Conservation (phyloP, 306 rosid species). For the Prosopis cineraria region DNA sequence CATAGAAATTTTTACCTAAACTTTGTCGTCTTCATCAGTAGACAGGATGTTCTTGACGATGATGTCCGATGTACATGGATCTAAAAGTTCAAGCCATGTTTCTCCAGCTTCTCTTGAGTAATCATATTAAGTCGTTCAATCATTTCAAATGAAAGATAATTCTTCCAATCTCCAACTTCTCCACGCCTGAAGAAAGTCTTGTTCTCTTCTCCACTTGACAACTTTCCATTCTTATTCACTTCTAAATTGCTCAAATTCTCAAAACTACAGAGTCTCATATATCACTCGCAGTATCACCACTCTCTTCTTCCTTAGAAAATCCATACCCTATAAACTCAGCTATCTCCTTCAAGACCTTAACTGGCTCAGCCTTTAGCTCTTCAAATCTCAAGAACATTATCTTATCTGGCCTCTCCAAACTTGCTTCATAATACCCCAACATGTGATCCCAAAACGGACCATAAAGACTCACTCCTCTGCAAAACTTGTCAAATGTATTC, state of each 20-base stretch:
- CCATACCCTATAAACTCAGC: constrained; percentile 23
- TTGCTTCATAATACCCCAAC: background rate
- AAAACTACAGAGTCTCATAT: constrained; percentile 42
- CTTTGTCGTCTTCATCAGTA: background rate
- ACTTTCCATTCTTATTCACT: constrained; percentile 45
- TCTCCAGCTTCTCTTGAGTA: constrained; percentile 21
- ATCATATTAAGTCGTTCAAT: background rate
- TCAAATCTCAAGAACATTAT: constrained; percentile 22
- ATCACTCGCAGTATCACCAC: constrained; percentile 29
- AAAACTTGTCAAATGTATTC: constrained; percentile 14
- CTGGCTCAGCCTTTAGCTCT: background rate
- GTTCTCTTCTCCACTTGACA: constrained; percentile 27
- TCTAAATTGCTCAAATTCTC: constrained; percentile 41
- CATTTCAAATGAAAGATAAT: constrained; percentile 34
- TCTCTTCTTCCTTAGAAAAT: constrained; percentile 26
- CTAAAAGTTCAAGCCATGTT: constrained; percentile 19
- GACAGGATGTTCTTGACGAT: background rate
- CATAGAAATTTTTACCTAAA: background rate
- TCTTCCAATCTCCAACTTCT: constrained; percentile 43
- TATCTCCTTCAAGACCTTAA: background rate
- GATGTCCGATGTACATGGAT: no score
- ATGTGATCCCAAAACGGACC: constrained; percentile 30
- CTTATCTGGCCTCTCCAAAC: constrained; percentile 2
- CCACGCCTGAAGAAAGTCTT: constrained; percentile 34
- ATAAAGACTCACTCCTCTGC: constrained; percentile 12